phyloP scores from a whole-genome alignment of 2,329 filamentous ascomycete genomes.

The Pestalotiopsis sp. region DNA sequence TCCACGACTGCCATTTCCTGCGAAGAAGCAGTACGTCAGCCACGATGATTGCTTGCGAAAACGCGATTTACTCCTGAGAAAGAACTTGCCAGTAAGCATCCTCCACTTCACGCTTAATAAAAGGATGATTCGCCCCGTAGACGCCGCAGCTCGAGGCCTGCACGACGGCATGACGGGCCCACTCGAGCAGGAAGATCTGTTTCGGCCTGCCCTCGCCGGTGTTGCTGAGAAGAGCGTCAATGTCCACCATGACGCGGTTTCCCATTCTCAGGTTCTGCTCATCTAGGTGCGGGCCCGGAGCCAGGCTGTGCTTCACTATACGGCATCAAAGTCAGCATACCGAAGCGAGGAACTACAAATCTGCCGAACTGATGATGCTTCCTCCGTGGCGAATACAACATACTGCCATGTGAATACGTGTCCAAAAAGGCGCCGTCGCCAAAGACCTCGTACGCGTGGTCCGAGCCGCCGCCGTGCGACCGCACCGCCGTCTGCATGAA shows the following conservation, averaged over 20 bases:
- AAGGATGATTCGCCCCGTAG: constrained; percentile 19
- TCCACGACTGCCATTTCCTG: constrained; percentile 10
- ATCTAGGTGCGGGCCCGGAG: constrained; percentile 9
- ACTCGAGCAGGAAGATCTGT: constrained; percentile 14
- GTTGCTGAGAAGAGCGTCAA: not conserved
- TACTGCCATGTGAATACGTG: not conserved
- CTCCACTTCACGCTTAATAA: constrained; percentile 18
- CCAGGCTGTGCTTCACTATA: constrained; percentile 1
- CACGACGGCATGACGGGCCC: constrained; percentile 18
- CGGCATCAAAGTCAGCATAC: not conserved
- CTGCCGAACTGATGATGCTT: too few relatives aligned
- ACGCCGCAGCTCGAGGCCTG: constrained; percentile 18
- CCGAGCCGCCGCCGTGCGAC: not conserved
- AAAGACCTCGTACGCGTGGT: constrained; percentile 1
- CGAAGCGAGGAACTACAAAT: not conserved
- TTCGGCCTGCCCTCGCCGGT: not conserved
- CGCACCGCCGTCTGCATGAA: constrained; percentile 2
- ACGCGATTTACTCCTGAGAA: not conserved
- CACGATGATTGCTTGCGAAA: not conserved
- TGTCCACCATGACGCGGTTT: constrained; percentile 3
- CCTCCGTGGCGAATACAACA: not conserved
- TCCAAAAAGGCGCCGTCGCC: not conserved
- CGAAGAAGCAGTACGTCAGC: not conserved
- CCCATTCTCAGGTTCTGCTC: constrained; percentile 11
- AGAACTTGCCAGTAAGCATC: constrained; percentile 17